phyloP scores from a whole-genome alignment of 352 stramenopile genomes.

The Phytophthora ramorum region DNA sequence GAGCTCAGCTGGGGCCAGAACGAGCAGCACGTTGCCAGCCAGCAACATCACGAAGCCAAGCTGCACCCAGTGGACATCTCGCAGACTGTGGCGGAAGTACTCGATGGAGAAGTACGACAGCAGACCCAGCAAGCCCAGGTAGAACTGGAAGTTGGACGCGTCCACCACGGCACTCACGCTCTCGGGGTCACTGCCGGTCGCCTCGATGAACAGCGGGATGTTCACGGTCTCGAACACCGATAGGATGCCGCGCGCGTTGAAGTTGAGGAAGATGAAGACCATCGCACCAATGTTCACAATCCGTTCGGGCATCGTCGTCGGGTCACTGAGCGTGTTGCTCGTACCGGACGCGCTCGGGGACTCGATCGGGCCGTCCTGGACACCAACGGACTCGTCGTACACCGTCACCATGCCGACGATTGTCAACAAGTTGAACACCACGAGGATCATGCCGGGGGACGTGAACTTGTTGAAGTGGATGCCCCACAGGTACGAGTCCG shows the following conservation, averaged over 20 bases:
- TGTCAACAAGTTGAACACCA: constrained; percentile 63
- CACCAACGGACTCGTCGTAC: constrained; percentile 60
- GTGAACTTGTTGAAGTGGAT: constrained; percentile 80
- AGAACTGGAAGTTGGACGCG: constrained; percentile 83
- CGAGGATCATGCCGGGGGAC: constrained; percentile 62
- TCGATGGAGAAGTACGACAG: constrained; percentile 81
- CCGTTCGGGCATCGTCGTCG: constrained; percentile 54
- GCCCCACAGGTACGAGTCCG: constrained; percentile 56
- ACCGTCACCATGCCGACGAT: constrained; percentile 66
- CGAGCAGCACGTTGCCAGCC: constrained; percentile 60
- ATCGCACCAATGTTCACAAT: constrained; percentile 67
- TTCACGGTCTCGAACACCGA: constrained; percentile 86
- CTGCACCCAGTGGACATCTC: constrained; percentile 72
- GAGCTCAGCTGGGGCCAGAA: constrained; percentile 44
- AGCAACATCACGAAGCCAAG: constrained; percentile 63
- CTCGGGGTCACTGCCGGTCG: constrained; percentile 57
- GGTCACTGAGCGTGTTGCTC: constrained; percentile 56
- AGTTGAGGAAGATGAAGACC: constrained; percentile 82
- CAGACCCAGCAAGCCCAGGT: constrained; percentile 67
- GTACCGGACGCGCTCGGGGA: constrained; percentile 33
- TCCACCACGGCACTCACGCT: constrained; percentile 56
- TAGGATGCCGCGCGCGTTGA: constrained; percentile 74
- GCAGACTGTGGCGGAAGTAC: constrained; percentile 65
- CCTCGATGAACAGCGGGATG: constrained; percentile 73
- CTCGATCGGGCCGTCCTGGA: constrained; percentile 62